A percentile compares a stretch with the other conserved stretches of the same genome.
phyloP scores from a whole-genome alignment of 176 grass and related monocot species.

The Carex pumila region DNA sequence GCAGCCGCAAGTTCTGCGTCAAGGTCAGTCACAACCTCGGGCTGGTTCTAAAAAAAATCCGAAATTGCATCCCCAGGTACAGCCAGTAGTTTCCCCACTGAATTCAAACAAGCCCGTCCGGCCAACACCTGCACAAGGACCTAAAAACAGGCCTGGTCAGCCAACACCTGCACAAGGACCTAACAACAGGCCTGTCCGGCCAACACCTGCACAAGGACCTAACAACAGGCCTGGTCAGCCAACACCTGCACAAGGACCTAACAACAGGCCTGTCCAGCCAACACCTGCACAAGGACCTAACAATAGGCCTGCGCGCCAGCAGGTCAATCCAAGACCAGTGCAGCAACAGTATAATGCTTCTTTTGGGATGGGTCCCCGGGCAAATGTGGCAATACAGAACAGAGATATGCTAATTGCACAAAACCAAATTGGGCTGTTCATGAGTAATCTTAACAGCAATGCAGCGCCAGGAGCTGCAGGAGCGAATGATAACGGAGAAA shows the following conservation, averaged over 20 bases:
- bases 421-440: background rate
- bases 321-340: background rate
- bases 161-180: background rate
- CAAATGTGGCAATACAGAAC: background rate
- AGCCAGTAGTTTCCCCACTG: background rate
- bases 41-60: background rate
- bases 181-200: background rate
- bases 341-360: background rate
- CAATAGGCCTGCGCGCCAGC: background rate
- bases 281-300: background rate
- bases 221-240: background rate
- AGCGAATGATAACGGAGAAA: background rate
- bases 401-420: background rate
- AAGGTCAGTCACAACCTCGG: background rate
- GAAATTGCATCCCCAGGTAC: background rate
- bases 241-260: background rate
- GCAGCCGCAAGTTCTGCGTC: background rate
- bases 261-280: background rate
- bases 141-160: background rate
- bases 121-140: background rate
- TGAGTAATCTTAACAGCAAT: background rate
- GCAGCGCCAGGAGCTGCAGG: background rate
- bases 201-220: background rate
- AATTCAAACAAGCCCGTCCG: background rate
- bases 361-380: background rate